A percentile compares a stretch with the other conserved stretches of the same genome.
These are phyloP conservation scores for Neurospora sp. DNA, from an alignment of 495 filamentous ascomycete genomes.

Conservation along the genomic window DNA sequence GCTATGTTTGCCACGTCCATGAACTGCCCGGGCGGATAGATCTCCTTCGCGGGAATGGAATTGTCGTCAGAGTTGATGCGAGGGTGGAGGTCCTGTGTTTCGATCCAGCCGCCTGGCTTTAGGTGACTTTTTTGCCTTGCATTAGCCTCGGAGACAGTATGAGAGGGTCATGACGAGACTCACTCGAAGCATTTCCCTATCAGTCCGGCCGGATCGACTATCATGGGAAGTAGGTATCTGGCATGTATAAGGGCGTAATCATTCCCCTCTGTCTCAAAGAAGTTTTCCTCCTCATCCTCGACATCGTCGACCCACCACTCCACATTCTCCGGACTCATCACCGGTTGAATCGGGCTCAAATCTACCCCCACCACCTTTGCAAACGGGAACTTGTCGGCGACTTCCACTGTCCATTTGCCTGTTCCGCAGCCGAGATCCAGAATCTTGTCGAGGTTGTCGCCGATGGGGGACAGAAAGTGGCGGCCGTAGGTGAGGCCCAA, in stretches of 20 bases:
- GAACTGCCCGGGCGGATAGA: constrained; percentile 22
- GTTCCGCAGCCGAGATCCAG: constrained; percentile 56
- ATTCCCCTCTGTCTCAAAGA: not conserved
- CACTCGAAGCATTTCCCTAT: constrained; percentile 17
- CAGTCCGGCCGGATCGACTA: constrained; percentile 31
- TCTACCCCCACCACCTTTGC: constrained; percentile 24
- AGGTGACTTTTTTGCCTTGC: constrained; percentile 11
- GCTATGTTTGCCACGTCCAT: constrained; percentile 17
- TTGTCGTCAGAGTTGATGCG: constrained; percentile 30
- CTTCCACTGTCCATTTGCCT: constrained; percentile 51
- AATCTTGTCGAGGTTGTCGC: constrained; percentile 35
- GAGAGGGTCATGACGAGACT: not conserved
- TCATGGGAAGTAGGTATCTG: constrained; percentile 27
- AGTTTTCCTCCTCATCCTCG: constrained; percentile 26
- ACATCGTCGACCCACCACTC: constrained; percentile 34
- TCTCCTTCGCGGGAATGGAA: constrained; percentile 14
- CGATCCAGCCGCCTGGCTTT: constrained; percentile 42
- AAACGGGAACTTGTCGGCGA: constrained; percentile 28
- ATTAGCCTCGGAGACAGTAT: not conserved
- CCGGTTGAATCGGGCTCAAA: constrained; percentile 29
- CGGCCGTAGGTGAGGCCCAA: constrained; percentile 35
- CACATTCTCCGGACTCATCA: constrained; percentile 27
- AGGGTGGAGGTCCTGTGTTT: constrained; percentile 38
- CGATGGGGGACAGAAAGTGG: constrained; percentile 43
- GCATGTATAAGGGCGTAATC: constrained; percentile 29